Evolutionary conservation across 1,284 basidiomycete genomes (phyloP), one percentile per base, ranked within the genome.

Genomic region (Pseudozyma thailandica): DNA sequence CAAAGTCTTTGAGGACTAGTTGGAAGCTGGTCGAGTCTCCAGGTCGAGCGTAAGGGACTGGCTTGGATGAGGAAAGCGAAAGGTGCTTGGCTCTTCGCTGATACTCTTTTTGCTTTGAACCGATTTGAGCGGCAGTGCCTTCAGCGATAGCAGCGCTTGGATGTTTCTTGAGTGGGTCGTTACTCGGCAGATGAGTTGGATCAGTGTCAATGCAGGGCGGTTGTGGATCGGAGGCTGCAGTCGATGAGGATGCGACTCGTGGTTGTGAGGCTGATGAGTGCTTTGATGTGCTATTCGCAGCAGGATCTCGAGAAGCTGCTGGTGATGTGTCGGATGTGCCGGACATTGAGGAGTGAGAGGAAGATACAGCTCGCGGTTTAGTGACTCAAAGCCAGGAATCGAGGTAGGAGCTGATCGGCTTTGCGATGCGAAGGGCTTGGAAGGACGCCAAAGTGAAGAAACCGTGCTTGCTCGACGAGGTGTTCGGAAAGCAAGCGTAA

Each of bases 1-100:
- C 47, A 57, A 79, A 65, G 65, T 79, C 77, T 41, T 49, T 68
- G 49, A 75, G 64, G 9, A 72, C 70, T 1, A 31, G 44, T 23
- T 56, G 64, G 38, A 75, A 64, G 42, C 48, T 45, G 25, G 64
- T 47, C 31, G 73, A 69, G 37, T 75, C 73, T 20, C 64, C 58
- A 21, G 44, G 63, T 16, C 64, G 56, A 23, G 73, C 47, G 56
- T 64, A 56, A 6, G 69, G 73, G 3, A 57, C 28, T n/a, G 50
- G 50, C 21, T 48, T 60, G 27, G 53, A 18, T 7, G 23, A 46
- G 16, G 43, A 45, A 35, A 71, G 61, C 25, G 61, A 71, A 45
- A 71, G 60, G 33, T 71, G 61, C 33, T 60, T 51, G 10, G 68
- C 68, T 56, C 44, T 71, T 42, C 68, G 68, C 27, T 64, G 68